Evolutionary conservation across 371 early-diverging fungal genomes (phyloP), one percentile per base, ranked within the genome.

Genomic region (Rhizopus microsporus): DNA sequence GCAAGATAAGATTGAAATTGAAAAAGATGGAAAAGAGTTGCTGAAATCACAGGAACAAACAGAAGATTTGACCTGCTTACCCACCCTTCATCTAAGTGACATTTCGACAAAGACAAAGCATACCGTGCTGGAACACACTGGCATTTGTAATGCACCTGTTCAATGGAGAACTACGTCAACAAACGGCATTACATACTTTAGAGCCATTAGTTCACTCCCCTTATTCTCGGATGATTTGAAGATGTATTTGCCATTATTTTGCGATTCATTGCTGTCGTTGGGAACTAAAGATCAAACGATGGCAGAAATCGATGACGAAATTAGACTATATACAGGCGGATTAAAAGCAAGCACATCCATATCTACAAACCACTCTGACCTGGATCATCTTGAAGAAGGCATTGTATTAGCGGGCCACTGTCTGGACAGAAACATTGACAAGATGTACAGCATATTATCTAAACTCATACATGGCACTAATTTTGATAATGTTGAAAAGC

Each of bases 101-200:
- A 90, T 97, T 45, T 70, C 85, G 4, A 69, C 69, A 33, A 75
- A 86, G 54, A 71, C 83, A 4, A 85, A 81, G 50, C 80, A 84
- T 4, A 86, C 81, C 55, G 77, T 86, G 4, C 67, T 95, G 56
- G 87, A 87, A 35, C 86, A 87, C 55, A 82, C 80, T 42, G 82
- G 82, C 7, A 66, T 86, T 33, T 77, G 71, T 51, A 74, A 79
- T 35, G 75, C 72, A 5, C 85, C 88, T 30, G 86, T 90, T 15
- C 91, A 93, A 51, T 88, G 88, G 87, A 80, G 94, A 54, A 77
- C 85, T 2, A 88, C 95, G 0, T 64, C 87, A 5, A 96, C 98
- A 16, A 97, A 97, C 62, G 96, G 95, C 13, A 86, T 97, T 47
- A 90, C 94, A n/a, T 97, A 96, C 65, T 78, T 95, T 39, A 76